Conservation (phyloP, 257 asterid genomes). For the Apocynum venetum region DNA sequence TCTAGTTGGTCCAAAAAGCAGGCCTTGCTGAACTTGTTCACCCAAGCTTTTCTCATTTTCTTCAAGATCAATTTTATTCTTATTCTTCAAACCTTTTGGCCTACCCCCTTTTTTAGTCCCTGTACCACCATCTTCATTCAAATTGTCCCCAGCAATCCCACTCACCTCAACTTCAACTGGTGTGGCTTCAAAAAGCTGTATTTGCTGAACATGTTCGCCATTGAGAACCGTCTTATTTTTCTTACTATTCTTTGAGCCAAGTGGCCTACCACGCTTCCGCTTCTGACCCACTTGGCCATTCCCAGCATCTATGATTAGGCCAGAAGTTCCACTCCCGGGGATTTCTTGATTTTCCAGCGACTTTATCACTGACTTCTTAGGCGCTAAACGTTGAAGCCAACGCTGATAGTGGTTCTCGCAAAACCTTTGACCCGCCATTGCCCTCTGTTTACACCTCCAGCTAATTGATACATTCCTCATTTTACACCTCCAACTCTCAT, state of each 20-base stretch:
- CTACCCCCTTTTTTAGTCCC: constrained; percentile 4
- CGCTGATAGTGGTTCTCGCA: constrained; percentile 12
- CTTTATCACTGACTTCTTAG: neutral
- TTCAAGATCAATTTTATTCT: neutral
- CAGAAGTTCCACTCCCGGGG: neutral
- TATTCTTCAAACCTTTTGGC: constrained; percentile 9
- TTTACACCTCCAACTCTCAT: constrained; percentile 12
- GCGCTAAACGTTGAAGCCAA: neutral
- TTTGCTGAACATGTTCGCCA: neutral
- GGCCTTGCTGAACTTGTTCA: neutral
- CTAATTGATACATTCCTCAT: constrained; percentile 1
- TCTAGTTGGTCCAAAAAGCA: neutral
- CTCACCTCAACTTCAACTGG: neutral
- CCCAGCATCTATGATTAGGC: neutral
- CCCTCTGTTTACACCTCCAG: constrained; percentile 24
- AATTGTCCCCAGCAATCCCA: neutral
- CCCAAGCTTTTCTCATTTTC: constrained; percentile 3
- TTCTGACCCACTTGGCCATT: constrained; percentile 4
- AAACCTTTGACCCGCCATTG: constrained; percentile 9
- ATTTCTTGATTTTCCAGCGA: neutral
- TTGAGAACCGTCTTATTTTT: neutral
- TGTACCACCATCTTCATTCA: neutral
- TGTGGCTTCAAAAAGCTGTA: neutral
- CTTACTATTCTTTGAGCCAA: constrained; percentile 5
- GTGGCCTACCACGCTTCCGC: constrained; percentile 12